phyloP scores from a whole-genome alignment of 345 rosid species.

The Aurinia saxatilis region DNA sequence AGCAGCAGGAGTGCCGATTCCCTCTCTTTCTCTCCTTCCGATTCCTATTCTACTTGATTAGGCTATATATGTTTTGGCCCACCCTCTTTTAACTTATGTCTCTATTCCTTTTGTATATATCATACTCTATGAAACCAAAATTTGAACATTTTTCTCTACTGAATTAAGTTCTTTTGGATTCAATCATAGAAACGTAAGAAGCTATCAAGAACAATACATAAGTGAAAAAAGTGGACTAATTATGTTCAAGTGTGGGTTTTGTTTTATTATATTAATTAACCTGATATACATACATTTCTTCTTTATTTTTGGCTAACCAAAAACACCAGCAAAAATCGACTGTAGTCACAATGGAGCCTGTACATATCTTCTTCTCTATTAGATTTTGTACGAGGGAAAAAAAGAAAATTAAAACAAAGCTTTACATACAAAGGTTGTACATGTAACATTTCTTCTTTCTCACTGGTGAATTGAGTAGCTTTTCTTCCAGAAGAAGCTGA shows the following conservation, averaged over 20 bases:
- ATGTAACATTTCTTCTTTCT: constrained; percentile 5
- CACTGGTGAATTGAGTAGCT: constrained; percentile 66
- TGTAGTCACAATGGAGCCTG: constrained; percentile 28
- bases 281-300: constrained; percentile 6
- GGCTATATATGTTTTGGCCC: too few relatives aligned
- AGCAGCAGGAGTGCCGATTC: constrained; percentile 20
- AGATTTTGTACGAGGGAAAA: constrained; percentile 20
- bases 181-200: neutral
- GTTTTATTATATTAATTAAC: constrained; percentile 7
- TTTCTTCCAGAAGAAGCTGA: constrained; percentile 86
- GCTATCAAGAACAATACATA: neutral
- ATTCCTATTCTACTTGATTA: constrained; percentile 1
- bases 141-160: neutral
- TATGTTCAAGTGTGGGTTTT: neutral
- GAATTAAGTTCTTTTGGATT: neutral
- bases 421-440: constrained; percentile 35
- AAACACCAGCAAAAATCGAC: constrained; percentile 19
- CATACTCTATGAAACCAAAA: neutral
- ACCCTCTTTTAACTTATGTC: neutral
- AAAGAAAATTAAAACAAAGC: constrained; percentile 28
- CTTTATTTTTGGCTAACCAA: constrained; percentile 1
- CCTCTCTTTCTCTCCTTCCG: constrained; percentile 8
- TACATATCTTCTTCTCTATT: constrained; percentile 53
- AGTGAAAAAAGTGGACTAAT: neutral
- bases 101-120: neutral